These are phyloP conservation scores for Heliocybe sulcata DNA, from an alignment of 1,284 basidiomycete genomes.

Conservation along the genomic window DNA sequence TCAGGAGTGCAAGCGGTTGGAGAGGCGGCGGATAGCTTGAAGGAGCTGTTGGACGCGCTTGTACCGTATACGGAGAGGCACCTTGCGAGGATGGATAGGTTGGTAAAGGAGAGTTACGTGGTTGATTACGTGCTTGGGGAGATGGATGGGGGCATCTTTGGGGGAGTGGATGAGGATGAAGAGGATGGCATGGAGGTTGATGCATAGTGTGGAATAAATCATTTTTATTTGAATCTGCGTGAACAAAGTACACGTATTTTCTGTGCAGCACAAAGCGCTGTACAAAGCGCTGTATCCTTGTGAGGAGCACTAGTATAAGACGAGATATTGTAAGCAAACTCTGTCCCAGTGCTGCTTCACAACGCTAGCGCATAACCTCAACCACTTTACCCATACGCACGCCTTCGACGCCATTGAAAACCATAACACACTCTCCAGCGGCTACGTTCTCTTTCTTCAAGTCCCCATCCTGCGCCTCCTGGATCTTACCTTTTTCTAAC, in stretches of 20 bases:
- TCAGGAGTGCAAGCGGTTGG: slow-evolving; percentile 12
- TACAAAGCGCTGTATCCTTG: too few relatives aligned
- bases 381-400: background rate
- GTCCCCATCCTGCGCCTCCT: slow-evolving; percentile 32
- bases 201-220: slow-evolving; percentile 2
- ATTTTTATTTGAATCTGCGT: too few relatives aligned
- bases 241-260: too few relatives aligned
- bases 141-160: slow-evolving; percentile 89
- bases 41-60: slow-evolving; percentile 78
- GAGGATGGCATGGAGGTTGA: slow-evolving; percentile 39
- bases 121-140: slow-evolving; percentile 68
- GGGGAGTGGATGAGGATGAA: slow-evolving; percentile 93
- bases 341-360: too few relatives aligned
- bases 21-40: slow-evolving; percentile 40
- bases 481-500: slow-evolving; percentile 47
- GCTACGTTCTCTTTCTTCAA: slow-evolving; percentile 36
- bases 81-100: slow-evolving; percentile 75
- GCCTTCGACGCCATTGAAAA: slow-evolving; percentile 66
- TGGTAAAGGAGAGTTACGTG: slow-evolving; percentile 89
- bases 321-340: too few relatives aligned
- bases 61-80: slow-evolving; percentile 95
- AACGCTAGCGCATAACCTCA: too few relatives aligned
- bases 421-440: slow-evolving; percentile 54
- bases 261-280: too few relatives aligned
- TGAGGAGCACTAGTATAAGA: too few relatives aligned